A percentile compares a stretch with the other conserved stretches of the same genome.
Evolutionary conservation across 139 green algal species (phyloP).

Genomic region (Pedinophyceae sp.): DNA sequence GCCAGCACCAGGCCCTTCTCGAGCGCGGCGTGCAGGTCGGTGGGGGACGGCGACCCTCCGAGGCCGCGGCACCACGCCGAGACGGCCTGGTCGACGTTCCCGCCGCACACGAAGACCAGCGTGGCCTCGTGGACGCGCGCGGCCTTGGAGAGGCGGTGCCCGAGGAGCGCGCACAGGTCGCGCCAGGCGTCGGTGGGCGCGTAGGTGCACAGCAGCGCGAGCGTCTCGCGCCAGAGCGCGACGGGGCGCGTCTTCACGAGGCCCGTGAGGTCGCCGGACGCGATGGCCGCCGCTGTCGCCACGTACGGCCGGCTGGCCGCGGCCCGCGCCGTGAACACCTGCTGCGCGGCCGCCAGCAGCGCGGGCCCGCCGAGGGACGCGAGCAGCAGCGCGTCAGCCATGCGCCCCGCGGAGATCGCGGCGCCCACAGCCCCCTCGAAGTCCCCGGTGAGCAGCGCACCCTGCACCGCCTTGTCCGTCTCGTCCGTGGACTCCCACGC

Average conservation of each 20-base stretch:
- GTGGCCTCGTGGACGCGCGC: conserved; percentile 25
- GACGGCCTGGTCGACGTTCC: conserved; percentile 72
- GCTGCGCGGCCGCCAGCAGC: conserved; percentile 26
- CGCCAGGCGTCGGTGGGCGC: conserved; percentile 22
- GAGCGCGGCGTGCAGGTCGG: conserved; percentile 56
- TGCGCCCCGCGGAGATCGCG: conserved; percentile 43
- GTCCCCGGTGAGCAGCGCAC: conserved; percentile 78
- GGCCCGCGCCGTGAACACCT: conserved; percentile 53
- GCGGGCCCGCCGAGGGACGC: conserved; percentile 48
- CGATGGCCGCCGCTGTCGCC: conserved; percentile 36
- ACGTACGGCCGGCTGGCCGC: conserved; percentile 77
- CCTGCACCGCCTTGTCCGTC: conserved; percentile 62
- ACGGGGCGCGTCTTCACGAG: conserved; percentile 65
- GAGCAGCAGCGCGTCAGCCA: conserved; percentile 86
- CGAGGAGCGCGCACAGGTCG: conserved; percentile 10
- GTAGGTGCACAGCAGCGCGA: conserved; percentile 86
- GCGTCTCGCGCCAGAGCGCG: conserved; percentile 76
- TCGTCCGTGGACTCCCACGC: background rate
- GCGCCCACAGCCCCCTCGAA: conserved; percentile 67
- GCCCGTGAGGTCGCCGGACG: conserved; percentile 48
- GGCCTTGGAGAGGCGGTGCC: conserved; percentile 12
- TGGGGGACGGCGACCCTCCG: background rate
- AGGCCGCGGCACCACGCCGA: conserved; percentile 32
- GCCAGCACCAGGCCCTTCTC: conserved; percentile 89
- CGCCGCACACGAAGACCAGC: conserved; percentile 80